These are phyloP conservation scores for Halenospora varia DNA, from an alignment of 495 filamentous ascomycete species.

Conservation along the genomic window DNA sequence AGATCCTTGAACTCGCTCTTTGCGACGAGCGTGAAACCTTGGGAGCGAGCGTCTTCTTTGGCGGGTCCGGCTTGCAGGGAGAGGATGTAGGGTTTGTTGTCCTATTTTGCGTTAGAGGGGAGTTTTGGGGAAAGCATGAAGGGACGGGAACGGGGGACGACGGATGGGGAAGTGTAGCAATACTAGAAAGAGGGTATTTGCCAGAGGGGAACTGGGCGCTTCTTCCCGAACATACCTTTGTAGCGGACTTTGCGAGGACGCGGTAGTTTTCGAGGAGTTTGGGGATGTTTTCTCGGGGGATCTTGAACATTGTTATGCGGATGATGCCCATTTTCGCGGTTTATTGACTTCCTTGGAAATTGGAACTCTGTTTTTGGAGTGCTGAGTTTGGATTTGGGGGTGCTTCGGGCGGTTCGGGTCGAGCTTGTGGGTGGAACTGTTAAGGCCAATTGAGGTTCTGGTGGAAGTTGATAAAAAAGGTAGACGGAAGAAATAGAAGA, in stretches of 20 bases:
- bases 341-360: too few relatives aligned
- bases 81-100: slow-evolving; percentile 16
- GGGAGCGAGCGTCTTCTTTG: background rate
- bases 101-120: background rate
- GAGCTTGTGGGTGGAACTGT: too few relatives aligned
- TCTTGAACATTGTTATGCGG: slow-evolving; percentile 15
- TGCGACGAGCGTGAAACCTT: slow-evolving; percentile 57
- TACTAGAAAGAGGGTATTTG: too few relatives aligned
- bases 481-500: too few relatives aligned
- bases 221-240: slow-evolving; percentile 10
- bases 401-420: too few relatives aligned
- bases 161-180: too few relatives aligned
- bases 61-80: slow-evolving; percentile 4
- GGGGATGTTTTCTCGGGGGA: background rate
- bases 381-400: too few relatives aligned
- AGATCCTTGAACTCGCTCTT: slow-evolving; percentile 54
- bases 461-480: too few relatives aligned
- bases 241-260: background rate
- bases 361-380: too few relatives aligned
- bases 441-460: too few relatives aligned
- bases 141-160: background rate
- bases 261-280: background rate
- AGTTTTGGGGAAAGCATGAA: background rate
- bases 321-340: slow-evolving; percentile 8
- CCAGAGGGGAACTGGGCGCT: too few relatives aligned